Base-by-base conservation (phyloP, 177 flowering plant genomes). In the Vitis hybrid region DNA sequence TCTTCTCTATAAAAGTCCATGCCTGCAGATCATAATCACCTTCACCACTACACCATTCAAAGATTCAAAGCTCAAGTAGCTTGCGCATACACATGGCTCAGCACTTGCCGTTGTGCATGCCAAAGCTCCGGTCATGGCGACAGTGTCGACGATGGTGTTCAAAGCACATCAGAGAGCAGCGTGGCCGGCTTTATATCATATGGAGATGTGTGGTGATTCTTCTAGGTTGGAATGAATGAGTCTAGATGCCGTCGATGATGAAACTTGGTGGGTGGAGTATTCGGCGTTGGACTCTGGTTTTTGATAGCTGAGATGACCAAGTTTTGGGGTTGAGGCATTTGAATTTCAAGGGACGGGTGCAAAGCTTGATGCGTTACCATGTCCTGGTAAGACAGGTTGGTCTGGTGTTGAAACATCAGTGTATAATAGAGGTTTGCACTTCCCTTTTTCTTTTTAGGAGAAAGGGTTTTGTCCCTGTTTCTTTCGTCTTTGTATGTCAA, bases 151-250 rank as follows among this genome's bases (percentile, higher is more conserved):
- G 68, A 12, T 65, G 82, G 74, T 81, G 86, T 48, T 81, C 85
- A 3, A 84, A 81, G 80, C 72, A 77, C 10, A 52, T 84, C 5
- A 71, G 72, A 26, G 85, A 84, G 77, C 84, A 84, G 71, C 51
- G 82, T 65, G 76, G 86, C 0, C 73, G 88, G 8, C 73, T 85
- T 18, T 86, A 88, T 56, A 86, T 86, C 50, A 75, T 86, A 20
- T 88, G 92, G 92, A 86, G 83, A 73, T 88, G 89, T 60, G 70
- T 86, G 0, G 76, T 86, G 73, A 74, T 85, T 62, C 86, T 88
- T 14, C 65, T 86, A n/a, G 55, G 81, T n/a, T 79, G 86, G 83
- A 76, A 79, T 3, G 80, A 79, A 48, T 77, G 77, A 83, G 48
- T 45, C 18, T 53, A 5, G 67, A 9, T 18, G 20, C 26, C 18